Conservation (phyloP, 2,329 filamentous ascomycete species). For the Lecanosticta acicola region DNA sequence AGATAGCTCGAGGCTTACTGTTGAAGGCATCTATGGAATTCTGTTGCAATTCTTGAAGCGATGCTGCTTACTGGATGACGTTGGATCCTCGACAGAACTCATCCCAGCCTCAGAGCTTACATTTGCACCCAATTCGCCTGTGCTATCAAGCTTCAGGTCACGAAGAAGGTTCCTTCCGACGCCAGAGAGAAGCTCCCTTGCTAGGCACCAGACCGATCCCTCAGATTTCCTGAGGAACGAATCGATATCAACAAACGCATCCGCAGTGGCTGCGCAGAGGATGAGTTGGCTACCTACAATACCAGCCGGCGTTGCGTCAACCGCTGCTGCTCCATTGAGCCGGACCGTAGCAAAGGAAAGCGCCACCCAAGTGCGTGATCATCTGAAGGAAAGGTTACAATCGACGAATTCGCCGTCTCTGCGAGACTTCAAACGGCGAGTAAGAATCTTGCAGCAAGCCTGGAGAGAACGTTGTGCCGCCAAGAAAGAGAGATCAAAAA, state of each 20-base stretch:
- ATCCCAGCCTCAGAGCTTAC: conserved; percentile 22
- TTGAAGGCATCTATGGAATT: conserved; percentile 27
- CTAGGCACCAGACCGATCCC: conserved; percentile 20
- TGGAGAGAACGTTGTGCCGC: conserved; percentile 28
- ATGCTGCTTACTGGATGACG: conserved; percentile 34
- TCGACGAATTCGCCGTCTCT: conserved; percentile 22
- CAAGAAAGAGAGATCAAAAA: conserved; percentile 11
- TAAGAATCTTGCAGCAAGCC: conserved; percentile 30
- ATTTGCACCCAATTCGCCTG: conserved; percentile 15
- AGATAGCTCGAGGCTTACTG: conserved; percentile 21
- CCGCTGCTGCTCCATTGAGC: not conserved
- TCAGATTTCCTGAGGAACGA: conserved; percentile 8
- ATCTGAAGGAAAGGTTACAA: conserved; percentile 2
- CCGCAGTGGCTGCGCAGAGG: too few species aligned
- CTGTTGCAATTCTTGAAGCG: conserved; percentile 30
- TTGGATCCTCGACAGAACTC: conserved; percentile 21
- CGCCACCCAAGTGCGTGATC: not conserved
- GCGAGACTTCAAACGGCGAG: conserved; percentile 32
- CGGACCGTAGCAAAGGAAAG: not conserved
- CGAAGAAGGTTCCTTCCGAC: conserved; percentile 6
- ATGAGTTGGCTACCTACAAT: not conserved
- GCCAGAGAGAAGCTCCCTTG: conserved; percentile 16
- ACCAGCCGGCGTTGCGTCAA: not conserved
- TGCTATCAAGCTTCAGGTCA: conserved; percentile 5
- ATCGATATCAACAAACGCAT: not conserved